These are phyloP conservation scores for Apiospora hydei DNA, from an alignment of 2,329 filamentous ascomycete genomes.

Conservation along the genomic window DNA sequence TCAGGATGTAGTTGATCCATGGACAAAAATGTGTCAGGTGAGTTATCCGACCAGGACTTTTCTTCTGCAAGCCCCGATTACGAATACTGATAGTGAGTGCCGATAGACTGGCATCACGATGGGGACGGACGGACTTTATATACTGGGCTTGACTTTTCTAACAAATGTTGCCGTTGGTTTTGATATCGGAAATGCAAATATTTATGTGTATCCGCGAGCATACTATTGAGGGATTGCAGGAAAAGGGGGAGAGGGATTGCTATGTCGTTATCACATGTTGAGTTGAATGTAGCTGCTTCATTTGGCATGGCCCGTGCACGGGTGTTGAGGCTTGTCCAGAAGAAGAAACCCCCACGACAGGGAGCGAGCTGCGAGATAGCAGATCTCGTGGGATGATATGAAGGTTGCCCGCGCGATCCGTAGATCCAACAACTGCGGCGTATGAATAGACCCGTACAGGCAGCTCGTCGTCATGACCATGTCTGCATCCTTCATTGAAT, in stretches of 20 bases:
- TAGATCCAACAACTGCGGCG: not conserved
- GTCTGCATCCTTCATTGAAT: not conserved
- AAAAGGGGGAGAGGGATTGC: not conserved
- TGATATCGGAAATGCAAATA: not conserved
- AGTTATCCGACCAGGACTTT: conserved; percentile 31
- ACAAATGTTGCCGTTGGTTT: conserved; percentile 3
- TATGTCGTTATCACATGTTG: not conserved
- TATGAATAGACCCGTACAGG: not conserved
- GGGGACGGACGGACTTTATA: not conserved
- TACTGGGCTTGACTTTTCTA: conserved; percentile 20
- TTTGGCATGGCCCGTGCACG: conserved; percentile 1
- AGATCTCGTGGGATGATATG: conserved; percentile 16
- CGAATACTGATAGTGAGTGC: not conserved
- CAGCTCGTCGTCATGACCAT: not conserved
- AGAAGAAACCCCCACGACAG: conserved; percentile 10
- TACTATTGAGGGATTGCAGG: not conserved
- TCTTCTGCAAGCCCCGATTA: not conserved
- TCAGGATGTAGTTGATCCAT: conserved; percentile 49
- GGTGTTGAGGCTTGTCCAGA: not conserved
- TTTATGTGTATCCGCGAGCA: not conserved
- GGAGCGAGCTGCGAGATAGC: conserved; percentile 13
- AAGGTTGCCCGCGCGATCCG: conserved; percentile 3
- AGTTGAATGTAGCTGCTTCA: not conserved
- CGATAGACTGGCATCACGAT: conserved; percentile 11
- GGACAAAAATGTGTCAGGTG: conserved; percentile 57